A percentile compares a stretch with the other conserved stretches of the same genome.
Evolutionary conservation across 345 rosid genomes (phyloP).

Genomic region (Psidium friedrichsthalianum): DNA sequence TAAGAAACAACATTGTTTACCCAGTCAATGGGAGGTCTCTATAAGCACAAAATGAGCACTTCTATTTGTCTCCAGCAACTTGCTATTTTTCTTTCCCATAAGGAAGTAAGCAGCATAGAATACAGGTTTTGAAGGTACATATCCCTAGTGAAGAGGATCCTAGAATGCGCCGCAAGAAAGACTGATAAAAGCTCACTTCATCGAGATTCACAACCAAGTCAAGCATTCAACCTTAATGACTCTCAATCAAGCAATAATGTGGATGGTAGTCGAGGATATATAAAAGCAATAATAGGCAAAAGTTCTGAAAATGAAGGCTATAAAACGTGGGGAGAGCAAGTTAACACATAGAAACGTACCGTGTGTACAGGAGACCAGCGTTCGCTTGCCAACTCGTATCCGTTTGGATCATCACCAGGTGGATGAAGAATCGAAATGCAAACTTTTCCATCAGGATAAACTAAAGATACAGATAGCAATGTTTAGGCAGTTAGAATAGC

Average conservation of each 20-base stretch:
- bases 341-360: slow-evolving; percentile 24
- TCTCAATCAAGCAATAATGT: neutral
- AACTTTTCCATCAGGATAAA: slow-evolving; percentile 86
- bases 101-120: neutral
- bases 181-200: neutral
- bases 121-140: neutral
- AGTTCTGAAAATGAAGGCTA: neutral
- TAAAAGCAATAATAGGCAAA: neutral
- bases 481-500: neutral
- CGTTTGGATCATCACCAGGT: slow-evolving; percentile 96
- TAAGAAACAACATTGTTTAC: neutral
- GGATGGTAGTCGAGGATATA: neutral
- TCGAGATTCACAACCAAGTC: neutral
- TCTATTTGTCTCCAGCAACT: neutral
- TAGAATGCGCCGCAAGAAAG: neutral
- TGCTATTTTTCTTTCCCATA: neutral
- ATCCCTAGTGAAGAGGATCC: neutral
- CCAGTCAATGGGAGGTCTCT: neutral
- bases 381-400: slow-evolving; percentile 96
- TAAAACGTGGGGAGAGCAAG: neutral
- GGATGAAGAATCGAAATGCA: slow-evolving; percentile 99
- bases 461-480: slow-evolving; percentile 20
- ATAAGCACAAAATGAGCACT: neutral
- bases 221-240: neutral
- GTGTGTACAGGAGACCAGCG: slow-evolving; percentile 98